Evolutionary conservation across 2,329 filamentous ascomycete species (phyloP), one percentile per base, ranked within the genome.

Genomic region (Talaromyces sp.): DNA sequence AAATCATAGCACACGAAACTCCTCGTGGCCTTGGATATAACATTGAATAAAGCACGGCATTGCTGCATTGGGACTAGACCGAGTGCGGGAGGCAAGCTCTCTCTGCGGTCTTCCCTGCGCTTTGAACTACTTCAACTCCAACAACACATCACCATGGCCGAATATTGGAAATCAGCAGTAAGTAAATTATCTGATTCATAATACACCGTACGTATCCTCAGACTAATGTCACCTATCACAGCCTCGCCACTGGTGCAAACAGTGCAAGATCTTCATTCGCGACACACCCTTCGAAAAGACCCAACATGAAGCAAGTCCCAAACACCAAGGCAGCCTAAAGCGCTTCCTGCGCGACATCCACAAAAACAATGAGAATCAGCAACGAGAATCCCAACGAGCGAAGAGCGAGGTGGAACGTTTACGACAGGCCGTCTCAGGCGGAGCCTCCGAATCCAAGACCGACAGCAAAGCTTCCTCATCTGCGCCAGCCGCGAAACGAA

Each of bases 161-260:
- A 97, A 80, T 95, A 96, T 77, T 97, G 94, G 94, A 97, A 97
- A 73, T 97, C 93, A 17, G 96, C 92, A 30, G 83, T 85, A 70
- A 72, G 77, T 68, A 7, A 4, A 19, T 16, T 19, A 19, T 17
- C 16, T 39, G 1, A 3, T 7, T 20, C 10, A 3, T 17, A 17
- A 19, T 5, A 20, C 6, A 16, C 10, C 5, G 10, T n/a, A n/a
- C n/a, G 16, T 39, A 6, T 20, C 13, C 54, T 58, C 39, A 58
- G 22, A 5, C 20, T 3, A 2, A 11, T 3, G 5, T 8, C 16
- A 39, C 41, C 19, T 16, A 11, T 10, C 39, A 44, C 51, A 86
- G 72, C 92, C 92, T 5, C 93, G 88, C 70, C 96, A 96, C 77
- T 97, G 92, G 91, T 99, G 94, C 84, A 97, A 97, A 74, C 90